Percentiles rank a stretch among this genome's conserved stretches.
phyloP scores from a whole-genome alignment of 768 basidiomycete genomes.

The Gymnopilus junonius region DNA sequence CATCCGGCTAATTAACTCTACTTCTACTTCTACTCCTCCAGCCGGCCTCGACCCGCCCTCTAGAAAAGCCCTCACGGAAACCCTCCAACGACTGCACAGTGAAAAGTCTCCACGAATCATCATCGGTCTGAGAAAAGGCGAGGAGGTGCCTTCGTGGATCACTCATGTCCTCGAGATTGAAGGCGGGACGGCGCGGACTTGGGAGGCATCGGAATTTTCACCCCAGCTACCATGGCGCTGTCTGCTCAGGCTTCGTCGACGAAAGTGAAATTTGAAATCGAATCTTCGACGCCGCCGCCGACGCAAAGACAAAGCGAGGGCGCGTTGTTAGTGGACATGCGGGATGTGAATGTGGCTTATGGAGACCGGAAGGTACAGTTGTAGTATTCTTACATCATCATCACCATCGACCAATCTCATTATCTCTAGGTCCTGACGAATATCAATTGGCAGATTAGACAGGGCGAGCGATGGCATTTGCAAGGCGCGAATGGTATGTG shows the following conservation, averaged over 20 bases:
- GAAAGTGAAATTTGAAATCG: too few species aligned
- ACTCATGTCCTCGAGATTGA: conserved; percentile 28
- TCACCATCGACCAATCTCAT: not conserved
- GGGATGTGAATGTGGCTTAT: conserved; percentile 74
- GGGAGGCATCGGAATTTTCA: not conserved
- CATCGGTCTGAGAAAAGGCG: conserved; percentile 38
- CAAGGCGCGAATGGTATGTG: conserved; percentile 81
- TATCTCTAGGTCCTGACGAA: conserved; percentile 66
- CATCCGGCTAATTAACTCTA: too few species aligned
- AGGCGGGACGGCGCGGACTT: conserved; percentile 2
- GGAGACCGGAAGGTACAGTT: conserved; percentile 57
- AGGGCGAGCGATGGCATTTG: conserved; percentile 90
- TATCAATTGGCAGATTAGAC: conserved; percentile 81
- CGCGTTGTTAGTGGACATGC: conserved; percentile 58
- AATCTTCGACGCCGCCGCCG: conserved; percentile 11
- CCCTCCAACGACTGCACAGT: conserved; percentile 59
- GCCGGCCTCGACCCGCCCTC: conserved; percentile 77
- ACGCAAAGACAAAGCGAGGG: not conserved
- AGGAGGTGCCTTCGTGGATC: conserved; percentile 28
- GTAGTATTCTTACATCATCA: not conserved
- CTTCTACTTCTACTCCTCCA: conserved; percentile 27
- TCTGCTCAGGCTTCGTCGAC: not conserved
- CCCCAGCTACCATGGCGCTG: too few species aligned
- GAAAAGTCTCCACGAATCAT: conserved; percentile 60
- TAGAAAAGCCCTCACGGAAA: conserved; percentile 55